Percentiles rank a stretch among this genome's conserved stretches.
Evolutionary conservation across 2,329 filamentous ascomycete species (phyloP).

Genomic region (Exophiala viscosa): DNA sequence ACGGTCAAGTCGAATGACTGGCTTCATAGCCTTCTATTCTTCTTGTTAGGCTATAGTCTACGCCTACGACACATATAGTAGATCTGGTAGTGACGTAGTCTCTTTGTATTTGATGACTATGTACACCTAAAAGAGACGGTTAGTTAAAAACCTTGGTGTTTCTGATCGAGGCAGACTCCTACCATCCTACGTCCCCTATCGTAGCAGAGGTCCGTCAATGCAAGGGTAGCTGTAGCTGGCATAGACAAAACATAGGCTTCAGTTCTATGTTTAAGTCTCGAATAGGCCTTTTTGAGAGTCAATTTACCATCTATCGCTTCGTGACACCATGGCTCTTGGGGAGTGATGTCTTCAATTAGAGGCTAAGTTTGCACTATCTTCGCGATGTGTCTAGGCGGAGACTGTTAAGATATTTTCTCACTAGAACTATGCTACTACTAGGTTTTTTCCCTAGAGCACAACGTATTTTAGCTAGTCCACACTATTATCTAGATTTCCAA

Average conservation of each 20-base stretch:
- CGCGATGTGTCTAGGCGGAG: not conserved
- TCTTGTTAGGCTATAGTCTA: not conserved
- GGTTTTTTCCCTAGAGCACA: not conserved
- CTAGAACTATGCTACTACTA: not conserved
- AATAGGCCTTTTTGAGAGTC: not conserved
- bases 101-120: not conserved
- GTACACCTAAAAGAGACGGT: not conserved
- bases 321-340: not conserved
- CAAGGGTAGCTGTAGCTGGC: not conserved
- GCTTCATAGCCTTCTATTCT: not conserved
- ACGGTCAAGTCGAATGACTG: not conserved
- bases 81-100: not conserved
- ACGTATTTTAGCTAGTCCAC: not conserved
- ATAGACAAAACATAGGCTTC: not conserved
- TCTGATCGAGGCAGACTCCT: not conserved
- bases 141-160: not conserved
- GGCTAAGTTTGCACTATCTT: not conserved
- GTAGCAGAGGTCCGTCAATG: not conserved
- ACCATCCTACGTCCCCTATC: not conserved
- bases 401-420: not conserved
- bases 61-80: not conserved
- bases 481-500: not conserved
- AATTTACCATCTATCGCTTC: not conserved
- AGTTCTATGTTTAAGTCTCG: not conserved
- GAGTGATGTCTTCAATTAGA: not conserved